These are phyloP conservation scores for Eudorina sp. DNA, from an alignment of 139 green algal species.

Conservation along the genomic window DNA sequence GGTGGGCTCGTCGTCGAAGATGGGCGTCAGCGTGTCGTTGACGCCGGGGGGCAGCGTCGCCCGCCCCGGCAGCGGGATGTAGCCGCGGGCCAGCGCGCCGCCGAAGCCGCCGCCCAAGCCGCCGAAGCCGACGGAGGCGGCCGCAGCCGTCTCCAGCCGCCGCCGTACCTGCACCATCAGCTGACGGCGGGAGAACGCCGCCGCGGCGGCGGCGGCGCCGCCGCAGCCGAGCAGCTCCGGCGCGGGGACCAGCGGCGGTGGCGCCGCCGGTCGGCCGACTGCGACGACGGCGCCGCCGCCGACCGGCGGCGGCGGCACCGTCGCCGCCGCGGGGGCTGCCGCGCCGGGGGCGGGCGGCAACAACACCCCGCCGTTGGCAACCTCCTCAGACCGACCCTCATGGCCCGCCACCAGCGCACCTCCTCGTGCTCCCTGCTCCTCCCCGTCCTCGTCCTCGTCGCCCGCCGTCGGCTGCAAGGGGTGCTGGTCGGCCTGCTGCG, in stretches of 20 bases:
- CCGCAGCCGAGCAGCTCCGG: not conserved
- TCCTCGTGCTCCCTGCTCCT: too few species aligned
- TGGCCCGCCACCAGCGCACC: too few species aligned
- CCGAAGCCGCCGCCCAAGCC: too few species aligned
- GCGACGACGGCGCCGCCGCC: not conserved
- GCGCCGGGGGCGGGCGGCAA: not conserved
- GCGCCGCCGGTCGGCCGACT: not conserved
- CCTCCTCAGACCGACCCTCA: too few species aligned
- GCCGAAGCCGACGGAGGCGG: not conserved
- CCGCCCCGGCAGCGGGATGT: constrained; percentile 68
- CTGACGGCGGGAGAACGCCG: not conserved
- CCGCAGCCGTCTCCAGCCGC: constrained; percentile 11
- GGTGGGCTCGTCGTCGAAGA: constrained; percentile 82
- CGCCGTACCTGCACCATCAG: not conserved
- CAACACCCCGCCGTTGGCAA: not conserved
- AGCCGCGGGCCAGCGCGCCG: constrained; percentile 35
- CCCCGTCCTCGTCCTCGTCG: not conserved
- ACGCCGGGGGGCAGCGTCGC: constrained; percentile 71
- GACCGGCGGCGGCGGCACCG: not conserved
- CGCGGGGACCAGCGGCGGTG: not conserved
- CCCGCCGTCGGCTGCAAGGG: not conserved
- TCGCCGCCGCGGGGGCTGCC: not conserved
- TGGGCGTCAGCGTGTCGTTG: constrained; percentile 67
- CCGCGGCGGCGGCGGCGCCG: not conserved
- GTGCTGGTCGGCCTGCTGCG: not conserved